A percentile compares a stretch with the other conserved stretches of the same genome.
phyloP scores from a whole-genome alignment of 257 asterid species.

The Catharanthus roseus region DNA sequence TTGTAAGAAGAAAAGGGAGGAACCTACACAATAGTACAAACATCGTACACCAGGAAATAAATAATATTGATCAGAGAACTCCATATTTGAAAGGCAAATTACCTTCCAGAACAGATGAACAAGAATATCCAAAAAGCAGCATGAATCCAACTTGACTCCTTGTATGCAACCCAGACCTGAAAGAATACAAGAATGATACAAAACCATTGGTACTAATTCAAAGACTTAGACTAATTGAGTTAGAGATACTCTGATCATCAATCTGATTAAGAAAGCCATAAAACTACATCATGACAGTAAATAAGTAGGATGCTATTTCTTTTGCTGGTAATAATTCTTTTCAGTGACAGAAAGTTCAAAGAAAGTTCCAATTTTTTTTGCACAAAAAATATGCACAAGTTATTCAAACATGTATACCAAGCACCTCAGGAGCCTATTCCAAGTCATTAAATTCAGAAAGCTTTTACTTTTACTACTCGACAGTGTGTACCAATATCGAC shows the following conservation, averaged over 20 bases:
- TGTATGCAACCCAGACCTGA: constrained; percentile 87
- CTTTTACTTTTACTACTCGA: not conserved
- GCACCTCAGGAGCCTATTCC: not conserved
- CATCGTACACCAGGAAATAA: not conserved
- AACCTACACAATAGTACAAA: not conserved
- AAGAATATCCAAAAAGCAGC: constrained; percentile 57
- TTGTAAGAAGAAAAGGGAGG: too few relatives aligned
- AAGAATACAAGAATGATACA: not conserved
- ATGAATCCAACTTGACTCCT: constrained; percentile 56
- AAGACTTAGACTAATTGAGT: not conserved
- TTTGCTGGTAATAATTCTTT: not conserved
- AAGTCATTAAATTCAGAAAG: not conserved
- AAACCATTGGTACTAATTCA: not conserved
- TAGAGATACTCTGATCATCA: not conserved
- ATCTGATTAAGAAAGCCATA: not conserved
- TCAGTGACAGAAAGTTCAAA: too few relatives aligned
- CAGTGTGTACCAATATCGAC: not conserved
- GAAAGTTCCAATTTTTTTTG: too few relatives aligned
- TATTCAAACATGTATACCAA: not conserved
- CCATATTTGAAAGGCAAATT: not conserved
- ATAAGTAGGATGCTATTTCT: not conserved
- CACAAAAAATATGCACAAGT: not conserved
- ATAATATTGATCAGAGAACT: not conserved
- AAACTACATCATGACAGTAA: not conserved
- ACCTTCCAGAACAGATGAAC: constrained; percentile 81